Percentiles rank a stretch among this genome's conserved stretches.
These are phyloP conservation scores for Citrus mangshanensis DNA, from an alignment of 345 rosid genomes.

Conservation along the genomic window DNA sequence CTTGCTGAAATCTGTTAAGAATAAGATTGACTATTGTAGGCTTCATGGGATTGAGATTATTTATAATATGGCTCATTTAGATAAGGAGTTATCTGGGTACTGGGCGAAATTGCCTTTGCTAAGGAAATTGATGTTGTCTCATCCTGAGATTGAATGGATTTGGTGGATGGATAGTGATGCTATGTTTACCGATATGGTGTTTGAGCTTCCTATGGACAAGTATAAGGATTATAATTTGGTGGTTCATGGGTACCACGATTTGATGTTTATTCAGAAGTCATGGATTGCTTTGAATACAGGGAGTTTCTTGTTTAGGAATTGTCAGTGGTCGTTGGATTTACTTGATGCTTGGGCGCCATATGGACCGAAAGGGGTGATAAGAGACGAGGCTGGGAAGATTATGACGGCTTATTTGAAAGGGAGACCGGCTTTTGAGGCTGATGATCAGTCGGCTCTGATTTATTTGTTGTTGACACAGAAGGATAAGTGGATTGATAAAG, in stretches of 20 bases:
- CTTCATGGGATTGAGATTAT: constrained; percentile 96
- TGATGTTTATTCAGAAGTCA: constrained; percentile 76
- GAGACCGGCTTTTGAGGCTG: constrained; percentile 87
- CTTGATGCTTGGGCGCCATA: constrained; percentile 95
- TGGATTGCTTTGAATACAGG: constrained; percentile 98
- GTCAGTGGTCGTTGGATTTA: constrained; percentile 92
- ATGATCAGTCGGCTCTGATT: constrained; percentile 93
- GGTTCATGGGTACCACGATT: constrained; percentile 87
- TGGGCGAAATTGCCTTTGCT: constrained; percentile 95
- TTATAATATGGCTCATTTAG: constrained; percentile 95
- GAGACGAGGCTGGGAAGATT: constrained; percentile 91
- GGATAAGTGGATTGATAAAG: constrained; percentile 83
- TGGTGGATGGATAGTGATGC: constrained; percentile 99
- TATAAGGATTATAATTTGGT: constrained; percentile 74
- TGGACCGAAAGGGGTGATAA: constrained; percentile 82
- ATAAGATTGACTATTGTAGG: constrained; percentile 95
- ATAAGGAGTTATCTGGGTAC: constrained; percentile 86
- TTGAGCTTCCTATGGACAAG: constrained; percentile 62
- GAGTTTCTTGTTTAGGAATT: constrained; percentile 85
- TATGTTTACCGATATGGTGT: constrained; percentile 90
- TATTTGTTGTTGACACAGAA: constrained; percentile 79
- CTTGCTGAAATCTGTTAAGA: constrained; percentile 76
- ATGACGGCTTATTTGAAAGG: constrained; percentile 83
- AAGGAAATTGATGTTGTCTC: constrained; percentile 83
- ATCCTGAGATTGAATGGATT: constrained; percentile 92